Evolutionary conservation across 495 filamentous ascomycete species (phyloP), one percentile per base, ranked within the genome.

Genomic region (Astrothelium macrocarpum): DNA sequence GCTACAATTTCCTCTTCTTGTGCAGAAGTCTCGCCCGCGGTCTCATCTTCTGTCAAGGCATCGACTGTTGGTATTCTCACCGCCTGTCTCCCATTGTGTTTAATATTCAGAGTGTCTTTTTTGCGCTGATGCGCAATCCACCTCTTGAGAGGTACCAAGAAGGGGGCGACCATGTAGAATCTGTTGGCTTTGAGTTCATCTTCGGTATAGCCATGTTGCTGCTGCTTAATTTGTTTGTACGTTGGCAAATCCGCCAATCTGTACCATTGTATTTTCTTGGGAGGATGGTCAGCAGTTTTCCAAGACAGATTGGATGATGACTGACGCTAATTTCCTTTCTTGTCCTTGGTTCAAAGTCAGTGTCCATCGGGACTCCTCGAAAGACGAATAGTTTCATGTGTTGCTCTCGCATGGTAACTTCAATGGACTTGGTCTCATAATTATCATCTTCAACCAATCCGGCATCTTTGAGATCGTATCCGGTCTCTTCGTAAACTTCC

Each of bases 121-220:
- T 84, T 90, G 78, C 81, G 89, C 78, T 94, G 90, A 71, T 87
- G 82, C 14, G 85, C 74, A 31, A 97, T 91, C 94, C 94, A 98
- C 71, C 90, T 90, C 72, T 91, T 92, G 53, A 98, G 75, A 23
- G 81, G 90, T 36, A 82, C 83, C 65, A 98, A 77, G 71, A 98
- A 97, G 0, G 94, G 92, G 1, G 90, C 91, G 20, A 98, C 94
- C 91, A 97, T 97, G 74, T 96, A 97, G 71, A 96, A 97, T 70
- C 90, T 97, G 69, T 89, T 89, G 23, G 87, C 83, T 69, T 87
- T 88, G 18, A 81, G 72, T 1, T 81, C 80, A n/a, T 81, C 74
- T 11, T 80, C 77, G 25, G 73, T 78, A 31, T 77, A 76, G 23
- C 76, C 73, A 16, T 77, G 53, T 67, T 80, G 74, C 70, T 85